Conservation (phyloP, 1,284 basidiomycete species). For the Microbotryum scabiosae region DNA sequence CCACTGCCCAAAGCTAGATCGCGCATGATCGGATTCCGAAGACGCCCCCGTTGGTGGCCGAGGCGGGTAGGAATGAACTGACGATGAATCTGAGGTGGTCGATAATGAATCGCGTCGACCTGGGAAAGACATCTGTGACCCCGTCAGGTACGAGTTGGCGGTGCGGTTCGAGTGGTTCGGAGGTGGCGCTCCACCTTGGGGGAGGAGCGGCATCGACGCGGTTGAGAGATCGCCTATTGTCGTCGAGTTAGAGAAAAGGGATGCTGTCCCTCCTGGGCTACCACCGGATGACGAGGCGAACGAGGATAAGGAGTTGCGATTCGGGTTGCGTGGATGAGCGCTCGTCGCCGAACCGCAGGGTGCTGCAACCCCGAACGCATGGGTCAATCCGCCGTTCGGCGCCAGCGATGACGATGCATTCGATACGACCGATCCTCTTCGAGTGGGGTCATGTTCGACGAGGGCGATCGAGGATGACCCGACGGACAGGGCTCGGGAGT, state of each 20-base stretch:
- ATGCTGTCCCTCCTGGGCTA: slow-evolving; percentile 1
- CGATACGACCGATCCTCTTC: slow-evolving; percentile 56
- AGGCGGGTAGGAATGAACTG: slow-evolving; percentile 22
- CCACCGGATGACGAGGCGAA: slow-evolving; percentile 18
- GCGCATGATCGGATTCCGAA: no score
- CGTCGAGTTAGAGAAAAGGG: slow-evolving; percentile 8
- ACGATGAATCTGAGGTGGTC: slow-evolving; percentile 14
- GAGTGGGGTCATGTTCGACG: slow-evolving; percentile 47
- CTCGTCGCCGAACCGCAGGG: slow-evolving; percentile 3
- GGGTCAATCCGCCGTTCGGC: no score
- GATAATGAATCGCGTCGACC: slow-evolving; percentile 1
- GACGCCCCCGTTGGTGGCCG: neutral
- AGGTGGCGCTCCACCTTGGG: no score
- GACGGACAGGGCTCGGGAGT: neutral
- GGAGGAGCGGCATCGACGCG: slow-evolving; percentile 17
- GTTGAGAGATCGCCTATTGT: slow-evolving; percentile 24
- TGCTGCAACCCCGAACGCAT: no score
- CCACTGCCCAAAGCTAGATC: no score
- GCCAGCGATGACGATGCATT: slow-evolving; percentile 40
- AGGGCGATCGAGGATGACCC: no score
- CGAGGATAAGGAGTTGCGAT: slow-evolving; percentile 16
- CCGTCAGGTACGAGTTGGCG: no score
- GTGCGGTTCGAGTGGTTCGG: no score
- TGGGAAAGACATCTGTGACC: no score
- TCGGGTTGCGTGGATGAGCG: neutral